Evolutionary conservation across 2,329 filamentous ascomycete genomes (phyloP), one percentile per base, ranked within the genome.

Genomic region (Ophiostoma novo-ulmi): DNA sequence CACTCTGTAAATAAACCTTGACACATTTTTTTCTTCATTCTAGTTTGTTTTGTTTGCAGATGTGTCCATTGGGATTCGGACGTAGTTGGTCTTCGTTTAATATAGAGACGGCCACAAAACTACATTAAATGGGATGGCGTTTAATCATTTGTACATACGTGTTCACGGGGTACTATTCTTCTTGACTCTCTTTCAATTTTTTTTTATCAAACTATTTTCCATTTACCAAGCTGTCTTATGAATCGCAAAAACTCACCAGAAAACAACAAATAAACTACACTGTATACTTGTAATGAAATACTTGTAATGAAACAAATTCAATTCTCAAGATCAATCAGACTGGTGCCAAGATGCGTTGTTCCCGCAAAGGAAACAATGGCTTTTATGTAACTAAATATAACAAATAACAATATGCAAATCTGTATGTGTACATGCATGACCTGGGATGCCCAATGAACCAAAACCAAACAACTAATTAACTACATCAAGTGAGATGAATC

Each of bases 1-100:
- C 67, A 75, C 76, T 67, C 71, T 79, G 71, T 80, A 76, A 78
- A 74, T 65, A 41, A 64, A 35, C n/a, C 8, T 65, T 26, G 64
- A 41, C 10, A 26, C 31, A 3, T 31, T 31, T 31, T 31, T 31
- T 48, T 48, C 17, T 7, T 48, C 39, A 41, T 7, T 71, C 63
- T 48, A n/a, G 36, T 17, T 41, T 68, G 36, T 70, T 44, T 39
- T 55, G 61, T 66, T 48, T 67, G 35, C 17, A n/a, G 31, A 52
- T 52, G 58, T 63, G 58, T 63, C 26, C 58, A 63, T 22, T 39
- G 63, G 36, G 63, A 65, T 17, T 35, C 44, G 48, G 31, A 52
- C 31, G 31, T 26, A 36, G 67, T 41, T 31, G 39, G n/a, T 41
- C 65, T 41, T 48, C 39, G 65, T 48, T 44, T 31, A 67, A 5